phyloP scores from a whole-genome alignment of 345 rosid species.

The Isatis tinctoria region DNA sequence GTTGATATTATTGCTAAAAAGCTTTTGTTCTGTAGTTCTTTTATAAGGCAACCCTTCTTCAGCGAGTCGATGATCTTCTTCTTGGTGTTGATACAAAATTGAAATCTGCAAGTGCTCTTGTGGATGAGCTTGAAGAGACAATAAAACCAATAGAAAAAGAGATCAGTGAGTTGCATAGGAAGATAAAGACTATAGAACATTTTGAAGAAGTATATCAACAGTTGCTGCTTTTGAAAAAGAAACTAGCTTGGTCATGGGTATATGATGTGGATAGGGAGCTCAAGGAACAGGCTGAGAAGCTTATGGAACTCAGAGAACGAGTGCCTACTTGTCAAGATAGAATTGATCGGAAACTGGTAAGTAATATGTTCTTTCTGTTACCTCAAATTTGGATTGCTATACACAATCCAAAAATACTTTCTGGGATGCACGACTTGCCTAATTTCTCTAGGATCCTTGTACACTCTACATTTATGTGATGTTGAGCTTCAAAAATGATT shows the following conservation, averaged over 20 bases:
- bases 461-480: background rate
- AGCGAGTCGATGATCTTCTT: slow-evolving; percentile 76
- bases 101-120: slow-evolving; percentile 47
- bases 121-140: slow-evolving; percentile 55
- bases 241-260: slow-evolving; percentile 95
- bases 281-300: slow-evolving; percentile 42
- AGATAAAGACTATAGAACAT: slow-evolving; percentile 74
- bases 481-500: slow-evolving; percentile 1
- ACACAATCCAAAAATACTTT: too few species aligned
- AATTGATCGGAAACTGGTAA: slow-evolving; percentile 61
- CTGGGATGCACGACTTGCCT: background rate
- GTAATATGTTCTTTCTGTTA: slow-evolving; percentile 26
- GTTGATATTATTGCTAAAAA: slow-evolving; percentile 26
- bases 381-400: background rate
- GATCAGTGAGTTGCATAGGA: slow-evolving; percentile 52
- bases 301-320: slow-evolving; percentile 63
- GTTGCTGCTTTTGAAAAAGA: slow-evolving; percentile 58
- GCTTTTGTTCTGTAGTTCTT: slow-evolving; percentile 56
- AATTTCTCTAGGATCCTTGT: background rate
- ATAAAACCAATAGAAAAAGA: slow-evolving; percentile 67
- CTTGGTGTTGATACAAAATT: slow-evolving; percentile 44
- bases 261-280: slow-evolving; percentile 66
- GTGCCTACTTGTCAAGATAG: slow-evolving; percentile 75
- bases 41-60: slow-evolving; percentile 90
- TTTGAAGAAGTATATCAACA: slow-evolving; percentile 66